Evolutionary conservation across 108 stramenopile species (phyloP).

Genomic region (Cylindrotheca fusiformis): DNA sequence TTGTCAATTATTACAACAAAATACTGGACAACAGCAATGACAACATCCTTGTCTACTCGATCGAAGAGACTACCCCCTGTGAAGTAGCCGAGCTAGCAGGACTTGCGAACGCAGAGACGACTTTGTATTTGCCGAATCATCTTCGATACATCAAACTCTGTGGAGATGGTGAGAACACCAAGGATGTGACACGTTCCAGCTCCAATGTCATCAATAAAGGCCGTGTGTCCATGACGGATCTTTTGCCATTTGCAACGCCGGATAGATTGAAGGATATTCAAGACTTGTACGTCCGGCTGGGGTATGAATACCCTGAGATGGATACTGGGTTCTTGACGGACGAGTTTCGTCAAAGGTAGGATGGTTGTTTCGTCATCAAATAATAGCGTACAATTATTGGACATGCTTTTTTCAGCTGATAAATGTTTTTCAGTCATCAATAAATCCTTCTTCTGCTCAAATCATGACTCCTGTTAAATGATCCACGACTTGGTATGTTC

Average conservation of each 20-base stretch:
- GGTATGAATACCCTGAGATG: too few relatives aligned
- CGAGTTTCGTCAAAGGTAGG: too few relatives aligned
- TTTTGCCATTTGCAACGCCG: neutral
- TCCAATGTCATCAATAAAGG: slow-evolving; percentile 29
- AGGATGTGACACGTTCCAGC: neutral
- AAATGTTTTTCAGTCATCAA: too few relatives aligned
- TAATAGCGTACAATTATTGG: too few relatives aligned
- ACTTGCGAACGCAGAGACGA: slow-evolving; percentile 27
- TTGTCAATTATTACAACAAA: slow-evolving; percentile 21
- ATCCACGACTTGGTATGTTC: too few relatives aligned
- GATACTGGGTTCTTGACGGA: too few relatives aligned
- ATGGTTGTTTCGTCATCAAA: too few relatives aligned
- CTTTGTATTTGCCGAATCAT: slow-evolving; percentile 46
- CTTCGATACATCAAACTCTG: slow-evolving; percentile 4
- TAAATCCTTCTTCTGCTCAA: too few relatives aligned
- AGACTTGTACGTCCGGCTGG: neutral
- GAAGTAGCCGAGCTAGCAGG: slow-evolving; percentile 51
- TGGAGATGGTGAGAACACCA: slow-evolving; percentile 5
- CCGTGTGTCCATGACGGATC: slow-evolving; percentile 11
- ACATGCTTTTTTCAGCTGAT: too few relatives aligned
- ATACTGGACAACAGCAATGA: slow-evolving; percentile 2
- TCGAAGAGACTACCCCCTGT: slow-evolving; percentile 35
- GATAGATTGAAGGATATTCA: neutral
- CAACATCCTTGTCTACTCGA: slow-evolving; percentile 30
- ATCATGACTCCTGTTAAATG: too few relatives aligned